A percentile compares a stretch with the other conserved stretches of the same genome.
Conservation (phyloP, 2,329 filamentous ascomycete species). For the Alternaria alternata region DNA sequence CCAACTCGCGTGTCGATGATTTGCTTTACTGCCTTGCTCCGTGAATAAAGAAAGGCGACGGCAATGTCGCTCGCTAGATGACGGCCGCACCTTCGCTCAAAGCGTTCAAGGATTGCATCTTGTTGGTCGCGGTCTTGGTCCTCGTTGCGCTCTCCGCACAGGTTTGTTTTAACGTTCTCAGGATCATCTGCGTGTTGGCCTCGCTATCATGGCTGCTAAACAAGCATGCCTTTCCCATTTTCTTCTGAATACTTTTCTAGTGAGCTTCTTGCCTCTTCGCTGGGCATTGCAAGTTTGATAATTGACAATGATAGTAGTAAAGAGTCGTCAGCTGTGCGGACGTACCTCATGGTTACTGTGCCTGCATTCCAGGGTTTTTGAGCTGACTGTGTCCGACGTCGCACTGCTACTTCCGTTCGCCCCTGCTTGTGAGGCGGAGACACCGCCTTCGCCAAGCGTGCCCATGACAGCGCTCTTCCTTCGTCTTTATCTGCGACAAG, state of each 20-base stretch:
- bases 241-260: background rate
- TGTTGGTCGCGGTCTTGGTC: background rate
- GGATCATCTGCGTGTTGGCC: background rate
- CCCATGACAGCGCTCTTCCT: background rate
- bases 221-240: background rate
- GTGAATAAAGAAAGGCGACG: background rate
- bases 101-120: background rate
- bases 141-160: background rate
- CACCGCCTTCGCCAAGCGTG: background rate
- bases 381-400: background rate
- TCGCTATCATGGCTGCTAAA: background rate
- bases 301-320: background rate
- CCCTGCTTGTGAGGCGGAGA: background rate
- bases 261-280: background rate
- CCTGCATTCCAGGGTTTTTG: background rate
- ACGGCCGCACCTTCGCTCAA: background rate
- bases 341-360: background rate
- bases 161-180: background rate
- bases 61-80: background rate
- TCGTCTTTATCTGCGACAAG: background rate
- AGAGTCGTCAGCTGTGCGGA: background rate
- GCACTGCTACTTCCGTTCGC: background rate
- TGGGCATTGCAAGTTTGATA: background rate
- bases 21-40: background rate
- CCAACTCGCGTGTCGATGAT: background rate